Base-by-base conservation (phyloP, 2,329 filamentous ascomycete genomes). In the Aspergillus sp. region DNA sequence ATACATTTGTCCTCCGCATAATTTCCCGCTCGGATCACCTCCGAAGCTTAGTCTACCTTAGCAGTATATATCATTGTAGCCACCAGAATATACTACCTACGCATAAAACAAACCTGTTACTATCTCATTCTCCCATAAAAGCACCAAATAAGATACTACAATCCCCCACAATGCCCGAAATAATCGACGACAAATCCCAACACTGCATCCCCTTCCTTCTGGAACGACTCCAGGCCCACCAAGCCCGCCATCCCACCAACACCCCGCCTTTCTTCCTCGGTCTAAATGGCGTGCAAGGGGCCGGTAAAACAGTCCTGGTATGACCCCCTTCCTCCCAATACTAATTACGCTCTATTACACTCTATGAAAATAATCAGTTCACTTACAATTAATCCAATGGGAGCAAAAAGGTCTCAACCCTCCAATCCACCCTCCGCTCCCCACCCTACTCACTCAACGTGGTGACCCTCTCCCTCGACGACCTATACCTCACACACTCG, bases 211-310 rank as follows among this genome's bases (percentile, higher is more conserved):
- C 90, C 21, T 95, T 94, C 75, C 89, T 92, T 62, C 82, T 90
- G 38, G 78, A 84, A 41, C 85, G 82, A 49, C 80, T 91, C 59
- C 73, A 81, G 60, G 64, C 74, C 38, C 84, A 89, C 72, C 79
- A 78, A 62, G 69, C 74, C 17, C 78, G 76, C 60, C 69, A 70
- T 57, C 72, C 79, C 55, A 64, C 66, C 21, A 58, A 59, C 57
- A 67, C 71, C 67, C 84, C 83, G 19, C 92, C 92, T 28, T 91
- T 97, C 76, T 87, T 97, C 74, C 84, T 97, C 64, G 94, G 92
- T 50, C 84, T 98, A 69, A 96, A 96, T 69, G 94, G 93, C 62
- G 87, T 97, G 28, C 94, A 97, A 78, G 94, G 94, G 62, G 89
- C 91, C 39, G 94, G 94, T 67, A 97, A 98, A 80, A 96, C 93